Percentiles rank a stretch among this genome's conserved stretches.
phyloP scores from a whole-genome alignment of 768 basidiomycete genomes.

The Amanita rimosa region DNA sequence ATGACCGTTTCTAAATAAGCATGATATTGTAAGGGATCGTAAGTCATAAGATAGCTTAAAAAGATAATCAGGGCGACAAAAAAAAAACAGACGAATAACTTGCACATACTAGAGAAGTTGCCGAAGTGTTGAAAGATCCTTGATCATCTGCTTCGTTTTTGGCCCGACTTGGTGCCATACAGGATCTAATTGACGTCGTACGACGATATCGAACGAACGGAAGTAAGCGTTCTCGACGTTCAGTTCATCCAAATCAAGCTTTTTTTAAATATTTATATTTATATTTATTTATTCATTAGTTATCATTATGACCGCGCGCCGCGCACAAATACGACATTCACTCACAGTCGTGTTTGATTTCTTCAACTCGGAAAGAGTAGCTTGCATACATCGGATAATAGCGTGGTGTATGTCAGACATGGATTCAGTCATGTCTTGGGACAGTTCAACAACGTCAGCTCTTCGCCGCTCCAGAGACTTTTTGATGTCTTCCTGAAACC shows the following conservation, averaged over 20 bases:
- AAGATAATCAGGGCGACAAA: background rate
- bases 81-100: background rate
- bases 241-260: slow-evolving; percentile 93
- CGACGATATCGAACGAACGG: slow-evolving; percentile 80
- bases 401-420: slow-evolving; percentile 92
- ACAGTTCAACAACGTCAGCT: slow-evolving; percentile 88
- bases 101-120: slow-evolving; percentile 62
- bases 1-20: slow-evolving; percentile 85
- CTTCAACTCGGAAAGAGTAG: slow-evolving; percentile 82
- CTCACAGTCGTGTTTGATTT: slow-evolving; percentile 65
- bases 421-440: slow-evolving; percentile 70
- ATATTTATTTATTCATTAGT: no score
- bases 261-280: no score
- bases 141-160: slow-evolving; percentile 84
- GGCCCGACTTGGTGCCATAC: slow-evolving; percentile 97
- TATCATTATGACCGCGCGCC: no score
- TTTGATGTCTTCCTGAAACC: slow-evolving; percentile 87
- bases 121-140: slow-evolving; percentile 76
- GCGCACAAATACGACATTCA: slow-evolving; percentile 8
- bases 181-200: slow-evolving; percentile 80
- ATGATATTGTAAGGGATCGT: slow-evolving; percentile 86
- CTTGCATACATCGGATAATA: slow-evolving; percentile 90
- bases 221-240: slow-evolving; percentile 92
- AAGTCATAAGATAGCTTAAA: slow-evolving; percentile 80
- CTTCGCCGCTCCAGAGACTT: slow-evolving; percentile 68